These are phyloP conservation scores for Phialophora chinensis DNA, from an alignment of 2,329 filamentous ascomycete genomes.

Conservation along the genomic window DNA sequence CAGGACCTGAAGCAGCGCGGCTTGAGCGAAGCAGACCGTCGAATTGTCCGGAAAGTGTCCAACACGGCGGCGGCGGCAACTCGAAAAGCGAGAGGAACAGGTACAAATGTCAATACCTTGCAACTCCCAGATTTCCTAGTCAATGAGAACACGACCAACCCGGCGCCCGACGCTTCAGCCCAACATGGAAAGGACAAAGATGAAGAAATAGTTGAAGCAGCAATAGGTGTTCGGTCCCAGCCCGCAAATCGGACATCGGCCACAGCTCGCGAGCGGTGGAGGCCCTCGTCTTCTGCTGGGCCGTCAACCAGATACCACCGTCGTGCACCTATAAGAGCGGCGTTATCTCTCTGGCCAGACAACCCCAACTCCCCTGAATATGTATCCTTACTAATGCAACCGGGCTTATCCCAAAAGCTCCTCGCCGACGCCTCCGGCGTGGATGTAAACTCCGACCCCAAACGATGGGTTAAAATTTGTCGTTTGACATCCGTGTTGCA, in stretches of 20 bases:
- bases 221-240: neutral
- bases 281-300: neutral
- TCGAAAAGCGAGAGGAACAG: constrained; percentile 17
- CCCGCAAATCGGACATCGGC: neutral
- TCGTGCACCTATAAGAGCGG: neutral
- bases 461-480: constrained; percentile 26
- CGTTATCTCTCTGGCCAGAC: constrained; percentile 16
- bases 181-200: neutral
- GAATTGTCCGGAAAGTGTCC: constrained; percentile 26
- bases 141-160: neutral
- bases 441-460: constrained; percentile 22
- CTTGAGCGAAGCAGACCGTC: constrained; percentile 24
- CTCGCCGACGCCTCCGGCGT: constrained; percentile 17
- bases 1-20: constrained; percentile 17
- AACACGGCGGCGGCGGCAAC: constrained; percentile 25
- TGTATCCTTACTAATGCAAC: constrained; percentile 25
- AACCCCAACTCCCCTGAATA: constrained; percentile 10
- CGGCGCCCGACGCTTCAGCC: neutral
- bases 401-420: constrained; percentile 22
- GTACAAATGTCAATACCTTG: constrained; percentile 15
- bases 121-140: constrained; percentile 23
- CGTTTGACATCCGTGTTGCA: constrained; percentile 20
- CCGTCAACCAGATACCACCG: neutral
- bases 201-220: neutral
- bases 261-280: neutral